Evolutionary conservation across 208 protist genomes (phyloP).

Genomic region (Acanthamoeba sp.): DNA sequence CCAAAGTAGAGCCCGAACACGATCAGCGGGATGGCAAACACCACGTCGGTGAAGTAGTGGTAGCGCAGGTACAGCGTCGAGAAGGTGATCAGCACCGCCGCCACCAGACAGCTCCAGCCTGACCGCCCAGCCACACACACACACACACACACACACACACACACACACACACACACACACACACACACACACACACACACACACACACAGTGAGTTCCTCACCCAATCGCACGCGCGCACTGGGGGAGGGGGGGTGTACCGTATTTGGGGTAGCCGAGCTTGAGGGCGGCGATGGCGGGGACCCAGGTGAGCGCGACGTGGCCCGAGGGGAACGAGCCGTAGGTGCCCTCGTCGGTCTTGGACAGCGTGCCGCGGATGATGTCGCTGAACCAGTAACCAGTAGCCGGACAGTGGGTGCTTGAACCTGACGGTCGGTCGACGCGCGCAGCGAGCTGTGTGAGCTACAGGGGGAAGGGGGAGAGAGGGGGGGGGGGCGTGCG

Average conservation of each 20-base stretch:
- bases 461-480: no score
- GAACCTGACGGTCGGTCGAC: no score
- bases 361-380: slow-evolving; percentile 39
- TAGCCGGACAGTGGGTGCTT: slow-evolving; percentile 8
- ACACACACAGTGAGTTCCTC: not conserved
- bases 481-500: not conserved
- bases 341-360: slow-evolving; percentile 55
- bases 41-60: slow-evolving; percentile 59
- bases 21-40: slow-evolving; percentile 48
- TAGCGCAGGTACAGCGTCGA: slow-evolving; percentile 56
- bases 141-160: not conserved
- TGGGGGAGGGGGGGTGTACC: not conserved
- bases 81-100: slow-evolving; percentile 49
- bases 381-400: slow-evolving; percentile 43
- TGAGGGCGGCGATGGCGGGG: slow-evolving; percentile 25
- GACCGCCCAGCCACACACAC: not conserved
- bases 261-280: slow-evolving; percentile 64
- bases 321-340: slow-evolving; percentile 47
- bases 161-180: not conserved
- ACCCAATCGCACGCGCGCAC: no score
- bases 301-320: slow-evolving; percentile 49
- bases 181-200: not conserved
- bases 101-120: slow-evolving; percentile 46
- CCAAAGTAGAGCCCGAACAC: slow-evolving; percentile 49
- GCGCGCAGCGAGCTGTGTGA: no score